Evolutionary conservation across 257 asterid species (phyloP).

Genomic region (Handroanthus guayacan): DNA sequence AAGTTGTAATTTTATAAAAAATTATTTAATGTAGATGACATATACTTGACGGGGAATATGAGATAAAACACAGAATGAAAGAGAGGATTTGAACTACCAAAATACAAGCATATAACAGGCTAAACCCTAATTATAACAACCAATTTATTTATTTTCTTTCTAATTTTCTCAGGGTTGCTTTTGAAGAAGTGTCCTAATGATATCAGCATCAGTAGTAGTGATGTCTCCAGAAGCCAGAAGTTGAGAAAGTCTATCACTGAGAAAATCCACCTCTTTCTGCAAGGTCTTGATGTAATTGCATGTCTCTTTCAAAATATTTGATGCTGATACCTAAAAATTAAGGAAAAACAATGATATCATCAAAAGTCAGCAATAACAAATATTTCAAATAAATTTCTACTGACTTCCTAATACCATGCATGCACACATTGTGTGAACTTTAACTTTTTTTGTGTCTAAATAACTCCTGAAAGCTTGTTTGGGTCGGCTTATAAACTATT

Average conservation of each 20-base stretch:
- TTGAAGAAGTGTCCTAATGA: conserved; percentile 49
- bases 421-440: conserved; percentile 15
- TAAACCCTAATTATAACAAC: background rate
- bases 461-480: no score
- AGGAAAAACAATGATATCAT: background rate
- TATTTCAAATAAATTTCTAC: background rate
- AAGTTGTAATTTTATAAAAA: no score
- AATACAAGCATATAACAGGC: background rate
- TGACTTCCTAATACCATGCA: conserved; percentile 22
- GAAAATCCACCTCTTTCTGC: conserved; percentile 68
- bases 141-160: no score
- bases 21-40: no score
- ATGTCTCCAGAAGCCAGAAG: conserved; percentile 56
- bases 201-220: conserved; percentile 45
- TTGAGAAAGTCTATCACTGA: conserved; percentile 62
- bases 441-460: background rate
- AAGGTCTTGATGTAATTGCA: conserved; percentile 66
- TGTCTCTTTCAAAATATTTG: conserved; percentile 55
- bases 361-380: background rate
- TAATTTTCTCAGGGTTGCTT: conserved; percentile 6
- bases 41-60: no score
- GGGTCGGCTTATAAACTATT: no score
- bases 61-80: no score
- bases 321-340: conserved; percentile 48
- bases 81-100: background rate